These are phyloP conservation scores for Stellera chamaejasme DNA, from an alignment of 345 rosid species.

Conservation along the genomic window DNA sequence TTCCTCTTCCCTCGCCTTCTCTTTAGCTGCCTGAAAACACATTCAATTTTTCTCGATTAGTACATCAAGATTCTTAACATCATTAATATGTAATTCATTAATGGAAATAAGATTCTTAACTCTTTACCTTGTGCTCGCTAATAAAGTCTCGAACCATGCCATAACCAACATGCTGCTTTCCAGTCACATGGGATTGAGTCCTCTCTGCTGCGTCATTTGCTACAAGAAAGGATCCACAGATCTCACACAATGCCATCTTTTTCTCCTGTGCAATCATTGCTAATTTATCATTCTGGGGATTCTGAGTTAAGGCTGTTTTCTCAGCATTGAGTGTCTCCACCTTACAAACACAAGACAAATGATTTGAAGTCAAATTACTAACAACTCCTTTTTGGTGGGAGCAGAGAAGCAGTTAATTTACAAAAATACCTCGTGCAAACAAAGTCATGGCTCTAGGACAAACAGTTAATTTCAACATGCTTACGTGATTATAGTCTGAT, in stretches of 20 bases:
- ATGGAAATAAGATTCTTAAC: constrained; percentile 4
- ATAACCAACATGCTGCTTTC: constrained; percentile 98
- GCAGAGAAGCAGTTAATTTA: too few relatives aligned
- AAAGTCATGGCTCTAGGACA: too few relatives aligned
- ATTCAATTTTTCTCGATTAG: constrained; percentile 9
- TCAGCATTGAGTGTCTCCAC: constrained; percentile 79
- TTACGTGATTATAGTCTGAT: too few relatives aligned
- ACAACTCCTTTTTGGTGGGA: too few relatives aligned
- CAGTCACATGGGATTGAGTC: constrained; percentile 90
- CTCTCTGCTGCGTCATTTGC: constrained; percentile 98
- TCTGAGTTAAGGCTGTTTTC: constrained; percentile 62
- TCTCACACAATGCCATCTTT: constrained; percentile 95
- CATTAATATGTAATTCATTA: constrained; percentile 7
- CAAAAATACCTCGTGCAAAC: too few relatives aligned
- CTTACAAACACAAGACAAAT: constrained; percentile 26
- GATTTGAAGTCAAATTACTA: neutral
- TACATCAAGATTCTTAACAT: constrained; percentile 4
- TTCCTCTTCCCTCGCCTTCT: constrained; percentile 83
- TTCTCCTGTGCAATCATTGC: constrained; percentile 82
- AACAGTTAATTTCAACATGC: too few relatives aligned
- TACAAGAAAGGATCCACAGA: constrained; percentile 94
- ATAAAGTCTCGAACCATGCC: constrained; percentile 96
- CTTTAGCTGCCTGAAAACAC: constrained; percentile 61
- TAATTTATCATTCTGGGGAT: constrained; percentile 62
- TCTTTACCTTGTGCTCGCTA: constrained; percentile 55